These are phyloP conservation scores for Lolium multiflorum DNA, from an alignment of 176 grass and related monocot species.

Conservation along the genomic window DNA sequence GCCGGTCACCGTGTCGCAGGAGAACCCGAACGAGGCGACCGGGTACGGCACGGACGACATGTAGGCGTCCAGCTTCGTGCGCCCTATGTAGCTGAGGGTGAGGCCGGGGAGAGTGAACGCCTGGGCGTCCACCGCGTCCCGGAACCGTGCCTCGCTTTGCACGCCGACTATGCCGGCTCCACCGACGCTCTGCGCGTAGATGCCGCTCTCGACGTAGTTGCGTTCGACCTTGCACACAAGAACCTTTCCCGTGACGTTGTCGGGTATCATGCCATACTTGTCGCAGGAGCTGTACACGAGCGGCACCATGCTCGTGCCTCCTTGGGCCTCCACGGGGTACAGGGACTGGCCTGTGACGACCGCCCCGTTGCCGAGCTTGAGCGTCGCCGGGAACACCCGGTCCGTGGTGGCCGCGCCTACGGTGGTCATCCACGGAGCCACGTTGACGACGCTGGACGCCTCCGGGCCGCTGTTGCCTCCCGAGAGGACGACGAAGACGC, in stretches of 20 bases:
- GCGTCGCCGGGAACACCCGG: neutral
- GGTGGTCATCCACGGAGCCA: neutral
- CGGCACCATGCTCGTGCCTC: neutral
- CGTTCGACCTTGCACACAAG: neutral
- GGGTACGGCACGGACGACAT: neutral
- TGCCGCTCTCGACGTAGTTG: neutral
- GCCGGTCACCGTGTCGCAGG: too few species aligned
- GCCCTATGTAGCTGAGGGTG: neutral
- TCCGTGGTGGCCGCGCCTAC: neutral
- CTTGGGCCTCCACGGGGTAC: neutral
- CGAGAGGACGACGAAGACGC: neutral
- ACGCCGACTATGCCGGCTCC: neutral
- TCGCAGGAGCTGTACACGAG: neutral
- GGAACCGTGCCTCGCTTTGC: neutral
- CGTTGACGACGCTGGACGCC: neutral
- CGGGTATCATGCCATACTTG: neutral
- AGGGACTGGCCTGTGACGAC: neutral
- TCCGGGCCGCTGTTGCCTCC: neutral
- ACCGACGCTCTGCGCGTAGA: neutral
- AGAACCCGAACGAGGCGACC: neutral
- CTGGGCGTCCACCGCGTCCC: neutral
- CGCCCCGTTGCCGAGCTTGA: neutral
- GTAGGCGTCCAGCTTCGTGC: conserved; percentile 17
- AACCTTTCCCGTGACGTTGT: neutral
- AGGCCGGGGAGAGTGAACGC: conserved; percentile 20